Evolutionary conservation across 176 grass and related monocot genomes (phyloP), one percentile per base, ranked within the genome.

Genomic region (Eremochloa ophiuroides): DNA sequence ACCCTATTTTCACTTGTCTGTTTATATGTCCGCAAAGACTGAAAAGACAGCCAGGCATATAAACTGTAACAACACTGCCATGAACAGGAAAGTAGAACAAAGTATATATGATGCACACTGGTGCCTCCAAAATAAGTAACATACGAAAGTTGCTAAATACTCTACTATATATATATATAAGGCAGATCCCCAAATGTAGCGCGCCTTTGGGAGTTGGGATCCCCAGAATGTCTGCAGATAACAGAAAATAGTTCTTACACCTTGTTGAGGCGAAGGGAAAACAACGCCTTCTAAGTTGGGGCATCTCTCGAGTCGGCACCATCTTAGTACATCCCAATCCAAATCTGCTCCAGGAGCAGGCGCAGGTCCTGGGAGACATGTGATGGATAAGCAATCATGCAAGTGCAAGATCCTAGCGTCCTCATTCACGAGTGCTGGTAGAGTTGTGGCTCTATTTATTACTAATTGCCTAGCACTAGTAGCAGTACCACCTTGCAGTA

Each of bases 171-270:
- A n/a, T n/a, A n/a, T n/a, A n/a, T n/a, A n/a, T n/a, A n/a, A n/a
- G n/a, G n/a, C n/a, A n/a, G n/a, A n/a, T n/a, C n/a, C 14, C 71
- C 12, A 68, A 65, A 78, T 35, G 48, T 59, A 34, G 18, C 7
- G 22, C 6, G 73, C 73, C 33, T 60, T 76, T 15, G 10, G 14
- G 20, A 76, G 51, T n/a, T 75, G 50, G 48, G 73, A 75, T 56
- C 31, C 73, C 73, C 73, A 75, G 33, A 75, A 58, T 41, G 43
- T 86, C 3, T 1, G 6, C 10, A 86, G 2, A 0, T 0, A 0
- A 0, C 0, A 0, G 6, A 72, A 80, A n/a, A 67, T 38, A 2
- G 0, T 0, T 0, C 0, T 0, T 16, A 0, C 0, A 30, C 23
- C 0, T 1, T 16, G 0, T 0, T 0, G 5, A 11, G 81, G 30